A percentile compares a stretch with the other conserved stretches of the same genome.
phyloP scores from a whole-genome alignment of 176 grass and related monocot species.

The Hyparrhenia diplandra region DNA sequence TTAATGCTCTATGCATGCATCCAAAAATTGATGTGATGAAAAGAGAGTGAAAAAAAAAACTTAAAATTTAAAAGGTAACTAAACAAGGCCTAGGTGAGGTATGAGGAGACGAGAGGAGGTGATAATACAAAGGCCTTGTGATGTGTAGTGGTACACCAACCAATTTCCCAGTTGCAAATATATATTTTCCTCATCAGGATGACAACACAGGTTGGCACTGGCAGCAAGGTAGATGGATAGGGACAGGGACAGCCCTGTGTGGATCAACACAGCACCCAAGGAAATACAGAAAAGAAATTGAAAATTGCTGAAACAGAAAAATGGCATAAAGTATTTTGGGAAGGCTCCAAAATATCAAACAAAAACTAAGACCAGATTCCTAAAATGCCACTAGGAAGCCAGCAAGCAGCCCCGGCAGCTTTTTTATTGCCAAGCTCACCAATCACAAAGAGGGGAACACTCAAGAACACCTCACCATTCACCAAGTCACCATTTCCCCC shows the following conservation, averaged over 20 bases:
- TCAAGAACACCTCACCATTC: constrained; percentile 27
- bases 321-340: not conserved
- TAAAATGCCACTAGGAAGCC: constrained; percentile 4
- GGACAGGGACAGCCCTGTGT: constrained; percentile 30
- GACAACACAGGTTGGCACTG: constrained; percentile 43
- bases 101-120: not conserved
- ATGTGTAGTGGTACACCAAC: constrained; percentile 10
- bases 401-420: constrained; percentile 17
- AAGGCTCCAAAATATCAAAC: constrained; percentile 1
- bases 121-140: not conserved
- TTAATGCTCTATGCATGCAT: too few relatives aligned
- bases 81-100: too few relatives aligned
- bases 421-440: constrained; percentile 27
- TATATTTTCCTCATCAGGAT: not conserved
- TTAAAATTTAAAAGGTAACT: too few relatives aligned
- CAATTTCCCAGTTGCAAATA: constrained; percentile 10
- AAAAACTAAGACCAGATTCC: constrained; percentile 21
- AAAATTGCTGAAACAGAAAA: not conserved
- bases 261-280: constrained; percentile 31
- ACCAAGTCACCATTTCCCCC: constrained; percentile 38
- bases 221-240: constrained; percentile 48
- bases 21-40: too few relatives aligned
- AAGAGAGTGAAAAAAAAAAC: too few relatives aligned
- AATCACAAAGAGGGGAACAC: constrained; percentile 10
- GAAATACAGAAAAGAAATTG: not conserved